Base-by-base conservation (phyloP, 768 basidiomycete genomes). In the Boletus sp. region DNA sequence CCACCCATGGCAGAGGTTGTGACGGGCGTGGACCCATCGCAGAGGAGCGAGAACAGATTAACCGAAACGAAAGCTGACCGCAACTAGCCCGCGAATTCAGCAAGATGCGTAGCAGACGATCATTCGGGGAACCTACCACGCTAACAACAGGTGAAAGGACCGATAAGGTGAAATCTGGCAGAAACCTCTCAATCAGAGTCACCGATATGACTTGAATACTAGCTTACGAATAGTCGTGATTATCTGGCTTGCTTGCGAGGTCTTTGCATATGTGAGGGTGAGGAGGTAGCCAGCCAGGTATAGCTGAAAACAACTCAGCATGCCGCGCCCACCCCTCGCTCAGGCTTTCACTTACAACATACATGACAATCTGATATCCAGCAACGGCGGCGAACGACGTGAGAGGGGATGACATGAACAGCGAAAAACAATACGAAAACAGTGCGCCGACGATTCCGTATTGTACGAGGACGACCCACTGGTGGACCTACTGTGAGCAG, bases 1-100 rank as follows among this genome's bases (percentile, higher is more conserved):
- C 70, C 61, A 8, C 82, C 81, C 54, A 83, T 70, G 1, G 81
- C 78, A 1, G 76, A 61, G 0, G 77, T 56, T 0, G 77, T 77
- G 27, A 83, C 76, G 1, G 73, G 67, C 17, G 72, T 74, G 4
- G 74, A 68, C 8, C 84, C 85, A 53, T 83, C 71, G 62, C 89
- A 90, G 4, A 89, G 79, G 4, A 91, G 72, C 13, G 83, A 84
- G 70, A 91, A 93, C 4, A 90, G 68, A 62, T 91, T 90, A 58
- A 87, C 76, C 0, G 89, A 87, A n/a, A 93, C 81, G 19, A 93
- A 76, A 4, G 80, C 79, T 0, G 88, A 82, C 40, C 90, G 79
- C 39, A 82, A 66, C 88, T 88, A 53, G 42, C 15, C 15, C 9
- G 5, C 2, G 5, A 21, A 8, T 27, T 68, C 29, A 56, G 38